Evolutionary conservation across 2,329 filamentous ascomycete genomes (phyloP).

Genomic region (Huntiella savannae): DNA sequence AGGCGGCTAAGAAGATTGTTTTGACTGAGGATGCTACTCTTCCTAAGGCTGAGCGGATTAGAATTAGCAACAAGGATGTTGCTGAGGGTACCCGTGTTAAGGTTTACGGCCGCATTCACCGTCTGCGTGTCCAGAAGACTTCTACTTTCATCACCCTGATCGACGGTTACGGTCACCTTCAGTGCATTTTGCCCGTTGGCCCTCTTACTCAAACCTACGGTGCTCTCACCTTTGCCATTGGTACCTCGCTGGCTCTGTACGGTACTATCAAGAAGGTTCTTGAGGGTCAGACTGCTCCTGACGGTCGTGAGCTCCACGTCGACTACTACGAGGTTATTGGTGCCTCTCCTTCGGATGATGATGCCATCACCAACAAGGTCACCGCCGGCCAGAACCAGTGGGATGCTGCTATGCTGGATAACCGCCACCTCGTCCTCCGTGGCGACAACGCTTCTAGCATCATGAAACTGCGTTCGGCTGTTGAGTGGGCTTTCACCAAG

Average conservation of each 20-base stretch:
- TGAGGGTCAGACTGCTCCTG: conserved; percentile 56
- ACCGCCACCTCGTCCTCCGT: conserved; percentile 68
- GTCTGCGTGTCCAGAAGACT: conserved; percentile 63
- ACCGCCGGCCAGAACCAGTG: conserved; percentile 27
- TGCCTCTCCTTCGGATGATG: conserved; percentile 66
- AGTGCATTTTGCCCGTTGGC: conserved; percentile 60
- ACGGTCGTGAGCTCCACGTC: conserved; percentile 72
- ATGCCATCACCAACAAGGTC: conserved; percentile 71
- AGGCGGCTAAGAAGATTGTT: conserved; percentile 60
- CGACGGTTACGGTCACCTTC: conserved; percentile 61
- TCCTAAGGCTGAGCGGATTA: conserved; percentile 56
- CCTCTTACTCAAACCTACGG: conserved; percentile 83
- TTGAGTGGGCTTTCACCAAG: conserved; percentile 63
- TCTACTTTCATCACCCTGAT: conserved; percentile 72
- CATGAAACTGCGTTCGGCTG: conserved; percentile 67
- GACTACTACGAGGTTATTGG: conserved; percentile 74
- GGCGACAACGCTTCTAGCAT: conserved; percentile 70
- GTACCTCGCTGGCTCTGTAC: conserved; percentile 69
- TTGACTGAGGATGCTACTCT: conserved; percentile 51
- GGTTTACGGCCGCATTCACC: conserved; percentile 68
- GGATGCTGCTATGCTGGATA: conserved; percentile 53
- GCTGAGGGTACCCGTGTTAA: conserved; percentile 55
- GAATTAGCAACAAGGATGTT: conserved; percentile 51
- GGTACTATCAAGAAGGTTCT: conserved; percentile 74
- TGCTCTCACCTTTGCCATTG: conserved; percentile 64